phyloP scores from a whole-genome alignment of 2,329 filamentous ascomycete genomes.

The Nemania sp. region DNA sequence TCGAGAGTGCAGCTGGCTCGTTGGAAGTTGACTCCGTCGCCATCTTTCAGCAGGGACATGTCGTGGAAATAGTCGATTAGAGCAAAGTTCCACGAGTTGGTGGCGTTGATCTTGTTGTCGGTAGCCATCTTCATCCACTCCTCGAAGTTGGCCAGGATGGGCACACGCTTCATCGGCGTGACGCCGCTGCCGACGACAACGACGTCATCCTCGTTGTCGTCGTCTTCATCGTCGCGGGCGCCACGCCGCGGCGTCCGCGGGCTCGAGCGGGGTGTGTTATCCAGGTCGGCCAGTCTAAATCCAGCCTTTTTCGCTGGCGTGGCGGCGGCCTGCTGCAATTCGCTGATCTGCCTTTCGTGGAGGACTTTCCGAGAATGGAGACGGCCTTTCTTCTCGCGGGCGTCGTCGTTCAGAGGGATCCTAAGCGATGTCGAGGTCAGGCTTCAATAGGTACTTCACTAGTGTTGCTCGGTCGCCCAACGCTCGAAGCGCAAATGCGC shows the following conservation, averaged over 20 bases:
- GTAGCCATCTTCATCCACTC: conserved; percentile 99
- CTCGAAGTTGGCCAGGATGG: conserved; percentile 95
- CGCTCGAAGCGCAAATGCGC: background rate
- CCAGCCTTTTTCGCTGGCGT: conserved; percentile 68
- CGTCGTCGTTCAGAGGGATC: conserved; percentile 96
- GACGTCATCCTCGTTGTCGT: conserved; percentile 61
- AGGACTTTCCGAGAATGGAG: conserved; percentile 84
- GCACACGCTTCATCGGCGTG: conserved; percentile 94
- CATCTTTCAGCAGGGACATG: conserved; percentile 95
- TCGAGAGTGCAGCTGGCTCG: conserved; percentile 97
- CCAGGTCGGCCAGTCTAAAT: conserved; percentile 60
- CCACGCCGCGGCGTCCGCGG: conserved; percentile 56
- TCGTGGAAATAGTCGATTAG: conserved; percentile 99
- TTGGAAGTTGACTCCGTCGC: conserved; percentile 97
- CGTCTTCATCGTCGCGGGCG: conserved; percentile 56
- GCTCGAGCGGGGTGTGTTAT: conserved; percentile 59
- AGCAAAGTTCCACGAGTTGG: conserved; percentile 99
- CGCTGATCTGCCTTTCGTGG: conserved; percentile 88
- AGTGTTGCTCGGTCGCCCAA: conserved; percentile 12
- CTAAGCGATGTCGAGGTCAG: conserved; percentile 47
- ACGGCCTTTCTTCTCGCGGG: conserved; percentile 84
- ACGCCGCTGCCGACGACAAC: conserved; percentile 75
- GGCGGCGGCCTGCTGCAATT: conserved; percentile 82
- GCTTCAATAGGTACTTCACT: background rate
- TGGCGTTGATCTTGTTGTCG: conserved; percentile 98